phyloP scores from a whole-genome alignment of 495 filamentous ascomycete species.

The Durotheca rogersii region DNA sequence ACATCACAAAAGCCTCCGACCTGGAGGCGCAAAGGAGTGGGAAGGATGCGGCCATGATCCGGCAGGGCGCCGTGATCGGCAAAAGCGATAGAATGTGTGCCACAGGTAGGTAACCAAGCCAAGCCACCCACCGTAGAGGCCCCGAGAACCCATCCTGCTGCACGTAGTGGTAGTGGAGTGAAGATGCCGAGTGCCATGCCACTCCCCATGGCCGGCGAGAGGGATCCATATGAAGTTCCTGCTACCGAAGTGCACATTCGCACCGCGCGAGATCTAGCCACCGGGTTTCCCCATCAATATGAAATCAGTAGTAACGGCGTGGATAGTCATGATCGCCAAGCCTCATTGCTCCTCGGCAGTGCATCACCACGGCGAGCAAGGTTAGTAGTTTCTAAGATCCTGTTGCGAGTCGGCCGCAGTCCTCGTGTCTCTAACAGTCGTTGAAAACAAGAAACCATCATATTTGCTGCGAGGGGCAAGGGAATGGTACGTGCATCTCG shows the following conservation, averaged over 20 bases:
- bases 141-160: conserved; percentile 2
- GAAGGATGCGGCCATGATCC: conserved; percentile 30
- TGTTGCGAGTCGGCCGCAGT: background rate
- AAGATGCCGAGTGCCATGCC: conserved; percentile 16
- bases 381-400: conserved; percentile 35
- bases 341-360: conserved; percentile 44
- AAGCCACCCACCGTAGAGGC: background rate
- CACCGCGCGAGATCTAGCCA: too few species aligned
- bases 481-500: conserved; percentile 34
- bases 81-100: conserved; percentile 60
- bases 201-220: too few species aligned
- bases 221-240: too few species aligned
- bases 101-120: conserved; percentile 41
- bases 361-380: conserved; percentile 52
- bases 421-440: conserved; percentile 10
- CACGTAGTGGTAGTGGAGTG: conserved; percentile 5
- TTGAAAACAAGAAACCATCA: conserved; percentile 45
- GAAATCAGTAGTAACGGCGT: conserved; percentile 23
- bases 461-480: conserved; percentile 46
- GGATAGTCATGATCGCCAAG: conserved; percentile 45
- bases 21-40: conserved; percentile 38
- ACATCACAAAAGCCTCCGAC: conserved; percentile 46
- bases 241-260: too few species aligned
- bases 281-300: conserved; percentile 5
- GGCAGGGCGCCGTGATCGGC: conserved; percentile 58